These are phyloP conservation scores for Glycine tomentella DNA, from an alignment of 306 rosid species.

Conservation along the genomic window DNA sequence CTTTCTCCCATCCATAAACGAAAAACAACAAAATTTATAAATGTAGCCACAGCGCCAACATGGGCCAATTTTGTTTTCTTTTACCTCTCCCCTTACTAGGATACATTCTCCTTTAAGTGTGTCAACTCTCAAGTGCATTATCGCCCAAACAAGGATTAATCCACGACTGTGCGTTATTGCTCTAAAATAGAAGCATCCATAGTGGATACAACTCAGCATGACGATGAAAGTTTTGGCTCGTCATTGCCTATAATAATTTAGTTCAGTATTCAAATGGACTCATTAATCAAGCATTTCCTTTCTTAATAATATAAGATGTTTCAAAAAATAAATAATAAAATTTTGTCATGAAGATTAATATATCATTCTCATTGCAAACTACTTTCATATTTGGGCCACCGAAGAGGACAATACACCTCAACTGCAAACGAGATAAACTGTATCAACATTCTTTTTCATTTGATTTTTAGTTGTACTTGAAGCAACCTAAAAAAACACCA, in stretches of 20 bases:
- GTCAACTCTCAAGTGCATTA: constrained; percentile 31
- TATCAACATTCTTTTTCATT: constrained; percentile 34
- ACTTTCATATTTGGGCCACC: constrained; percentile 8
- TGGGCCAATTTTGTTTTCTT: constrained; percentile 44
- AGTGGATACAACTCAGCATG: neutral
- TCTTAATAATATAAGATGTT: constrained; percentile 14
- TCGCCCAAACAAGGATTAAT: constrained; percentile 20
- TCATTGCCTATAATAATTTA: neutral
- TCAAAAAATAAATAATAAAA: neutral
- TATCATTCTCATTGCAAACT: neutral
- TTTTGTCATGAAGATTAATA: no score
- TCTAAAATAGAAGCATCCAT: constrained; percentile 1
- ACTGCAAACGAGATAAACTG: constrained; percentile 8
- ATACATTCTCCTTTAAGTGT: neutral
- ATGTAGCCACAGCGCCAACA: constrained; percentile 38
- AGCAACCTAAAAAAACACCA: constrained; percentile 26
- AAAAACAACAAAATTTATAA: constrained; percentile 32
- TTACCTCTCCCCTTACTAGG: neutral
- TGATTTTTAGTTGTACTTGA: constrained; percentile 30
- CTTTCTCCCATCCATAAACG: constrained; percentile 28
- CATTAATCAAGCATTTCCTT: neutral
- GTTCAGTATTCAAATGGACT: neutral
- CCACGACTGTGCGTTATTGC: neutral
- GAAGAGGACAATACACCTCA: neutral
- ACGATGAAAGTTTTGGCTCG: neutral